Base-by-base conservation (phyloP, 768 basidiomycete genomes). In the Porphyrellus cyaneotinctus region DNA sequence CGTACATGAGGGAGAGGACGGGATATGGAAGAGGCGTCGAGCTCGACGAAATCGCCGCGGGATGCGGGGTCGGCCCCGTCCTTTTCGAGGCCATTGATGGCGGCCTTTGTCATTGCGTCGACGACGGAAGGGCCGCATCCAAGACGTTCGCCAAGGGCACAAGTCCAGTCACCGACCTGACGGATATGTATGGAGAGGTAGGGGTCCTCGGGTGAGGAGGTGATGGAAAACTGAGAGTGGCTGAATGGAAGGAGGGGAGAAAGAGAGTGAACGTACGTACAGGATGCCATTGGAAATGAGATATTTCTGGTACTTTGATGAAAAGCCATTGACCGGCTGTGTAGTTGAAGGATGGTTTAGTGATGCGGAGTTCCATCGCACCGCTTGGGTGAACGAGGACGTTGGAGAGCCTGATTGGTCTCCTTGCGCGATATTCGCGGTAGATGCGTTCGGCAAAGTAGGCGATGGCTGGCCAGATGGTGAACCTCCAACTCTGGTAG, bases 111-210 rank as follows among this genome's bases (percentile, higher is more conserved):
- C 80, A 91, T 85, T 23, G 83, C 72, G 53, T 85, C 85, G 26
- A 93, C 87, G 38, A 87, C 83, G 28, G 80, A 75, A 18, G 87
- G 87, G 41, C 87, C 87, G 49, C 82, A 88, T 37, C 93, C 92
- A 24, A 97, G 82, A 60, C 88, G 86, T 47, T 88, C 86, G 26
- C 91, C 95, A 26, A 97, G 84, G 20, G 79, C 84, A 37, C 79
- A 79, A 4, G 92, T 93, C 74, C 81, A 92, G 70, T 94, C 91
- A 55, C 93, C 93, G 42, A 90, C 92, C 75, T 95, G 93, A 67
- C 92, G 89, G 62, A 97, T 87, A 69, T 97, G 94, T 47, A 95
- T 70, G 23, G 91, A 92, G 41, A 97, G 81, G 66, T 91, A 95
- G 3, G 92, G 88, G 63, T 97, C 95, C 60, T 94, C 91, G 4